phyloP scores from a whole-genome alignment of 2,329 filamentous ascomycete genomes.

The Penicillium sclerotiorum region DNA sequence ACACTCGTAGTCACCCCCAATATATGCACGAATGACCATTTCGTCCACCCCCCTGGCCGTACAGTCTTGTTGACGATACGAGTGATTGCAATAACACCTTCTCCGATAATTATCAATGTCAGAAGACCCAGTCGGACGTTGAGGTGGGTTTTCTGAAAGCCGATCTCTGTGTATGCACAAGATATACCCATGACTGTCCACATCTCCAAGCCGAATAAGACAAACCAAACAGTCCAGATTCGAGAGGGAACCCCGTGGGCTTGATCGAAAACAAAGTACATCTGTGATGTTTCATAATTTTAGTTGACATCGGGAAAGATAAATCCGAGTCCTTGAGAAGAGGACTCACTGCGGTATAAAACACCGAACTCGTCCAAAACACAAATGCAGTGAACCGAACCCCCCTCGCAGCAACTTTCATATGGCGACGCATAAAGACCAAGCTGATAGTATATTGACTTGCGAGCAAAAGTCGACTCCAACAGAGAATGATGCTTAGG shows the following conservation, averaged over 20 bases:
- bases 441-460: slow-evolving; percentile 55
- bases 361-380: slow-evolving; percentile 30
- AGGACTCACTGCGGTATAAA: slow-evolving; percentile 32
- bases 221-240: slow-evolving; percentile 58
- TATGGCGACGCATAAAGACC: slow-evolving; percentile 28
- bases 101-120: slow-evolving; percentile 68
- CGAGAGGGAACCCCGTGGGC: slow-evolving; percentile 25
- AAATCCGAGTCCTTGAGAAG: neutral
- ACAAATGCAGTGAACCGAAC: slow-evolving; percentile 33
- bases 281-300: slow-evolving; percentile 28
- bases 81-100: slow-evolving; percentile 65
- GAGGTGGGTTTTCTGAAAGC: slow-evolving; percentile 64
- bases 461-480: slow-evolving; percentile 57
- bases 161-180: slow-evolving; percentile 58
- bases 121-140: slow-evolving; percentile 66
- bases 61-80: slow-evolving; percentile 57
- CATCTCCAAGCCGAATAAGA: slow-evolving; percentile 58
- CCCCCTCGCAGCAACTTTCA: slow-evolving; percentile 30
- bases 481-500: slow-evolving; percentile 49
- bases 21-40: slow-evolving; percentile 43
- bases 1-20: slow-evolving; percentile 42
- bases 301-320: neutral
- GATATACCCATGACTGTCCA: slow-evolving; percentile 57
- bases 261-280: slow-evolving; percentile 38
- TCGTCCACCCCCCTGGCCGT: slow-evolving; percentile 42